Evolutionary conservation across 176 grass and related monocot genomes (phyloP).

Genomic region (Ananas comosus): DNA sequence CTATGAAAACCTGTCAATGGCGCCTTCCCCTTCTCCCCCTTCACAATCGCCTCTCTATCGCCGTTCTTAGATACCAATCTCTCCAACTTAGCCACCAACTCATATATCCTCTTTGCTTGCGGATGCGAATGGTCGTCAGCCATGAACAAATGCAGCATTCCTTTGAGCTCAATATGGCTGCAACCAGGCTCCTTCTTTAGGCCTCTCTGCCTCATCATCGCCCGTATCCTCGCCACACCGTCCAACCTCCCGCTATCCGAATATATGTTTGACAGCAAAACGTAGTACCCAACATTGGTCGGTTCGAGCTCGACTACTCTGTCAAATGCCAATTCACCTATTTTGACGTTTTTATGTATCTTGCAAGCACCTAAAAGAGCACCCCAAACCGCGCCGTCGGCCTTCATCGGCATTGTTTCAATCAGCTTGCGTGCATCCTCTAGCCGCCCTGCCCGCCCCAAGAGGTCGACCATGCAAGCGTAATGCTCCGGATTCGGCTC

Average conservation of each 20-base stretch:
- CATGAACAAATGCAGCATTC: conserved; percentile 59
- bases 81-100: conserved; percentile 43
- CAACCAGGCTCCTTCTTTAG: conserved; percentile 69
- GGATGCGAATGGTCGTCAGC: conserved; percentile 68
- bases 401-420: conserved; percentile 37
- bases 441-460: conserved; percentile 43
- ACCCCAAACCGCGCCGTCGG: conserved; percentile 56
- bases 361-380: conserved; percentile 67
- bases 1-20: conserved; percentile 46
- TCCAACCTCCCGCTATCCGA: conserved; percentile 28
- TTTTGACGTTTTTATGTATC: conserved; percentile 51
- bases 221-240: conserved; percentile 29
- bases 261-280: conserved; percentile 69
- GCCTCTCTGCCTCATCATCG: conserved; percentile 45
- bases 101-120: conserved; percentile 46
- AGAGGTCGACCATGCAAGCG: conserved; percentile 68
- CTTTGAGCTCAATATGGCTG: conserved; percentile 48
- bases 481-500: conserved; percentile 36
- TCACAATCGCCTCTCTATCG: neutral
- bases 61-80: conserved; percentile 28
- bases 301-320: conserved; percentile 41
- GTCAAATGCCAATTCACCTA: conserved; percentile 42
- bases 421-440: conserved; percentile 48
- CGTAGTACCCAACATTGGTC: conserved; percentile 50
- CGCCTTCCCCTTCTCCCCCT: neutral